A percentile compares a stretch with the other conserved stretches of the same genome.
phyloP scores from a whole-genome alignment of 2,329 filamentous ascomycete genomes.

The Fusarium falciforme region DNA sequence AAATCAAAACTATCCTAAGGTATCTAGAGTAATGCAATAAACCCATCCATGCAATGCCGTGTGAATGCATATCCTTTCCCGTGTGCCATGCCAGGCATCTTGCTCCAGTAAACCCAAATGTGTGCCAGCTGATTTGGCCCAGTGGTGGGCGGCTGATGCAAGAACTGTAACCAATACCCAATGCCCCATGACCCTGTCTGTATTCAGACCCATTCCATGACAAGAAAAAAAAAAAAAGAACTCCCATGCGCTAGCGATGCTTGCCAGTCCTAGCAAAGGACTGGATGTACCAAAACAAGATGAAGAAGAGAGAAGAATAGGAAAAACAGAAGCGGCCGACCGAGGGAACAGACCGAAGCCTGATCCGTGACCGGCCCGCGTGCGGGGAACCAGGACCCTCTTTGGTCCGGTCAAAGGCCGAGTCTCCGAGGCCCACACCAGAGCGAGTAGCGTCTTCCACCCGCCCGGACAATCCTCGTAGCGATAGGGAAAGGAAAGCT shows the following conservation, averaged over 20 bases:
- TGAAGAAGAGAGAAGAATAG: constrained; percentile 20
- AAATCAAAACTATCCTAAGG: constrained; percentile 36
- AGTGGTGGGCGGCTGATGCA: constrained; percentile 38
- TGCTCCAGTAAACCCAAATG: constrained; percentile 29
- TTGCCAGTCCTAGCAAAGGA: constrained; percentile 8
- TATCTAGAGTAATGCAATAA: constrained; percentile 31
- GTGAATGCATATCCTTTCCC: constrained; percentile 22
- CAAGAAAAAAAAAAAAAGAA: constrained; percentile 10
- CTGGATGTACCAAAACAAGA: constrained; percentile 9
- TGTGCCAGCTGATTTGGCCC: constrained; percentile 33
- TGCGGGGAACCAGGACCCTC: constrained; percentile 23
- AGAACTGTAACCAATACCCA: constrained; percentile 12
- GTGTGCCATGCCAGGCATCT: background rate
- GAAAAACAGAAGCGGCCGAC: constrained; percentile 1
- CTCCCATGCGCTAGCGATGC: constrained; percentile 28
- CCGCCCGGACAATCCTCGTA: constrained; percentile 22
- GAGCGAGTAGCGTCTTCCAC: constrained; percentile 20
- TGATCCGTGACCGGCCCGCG: constrained; percentile 15
- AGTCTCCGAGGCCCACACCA: constrained; percentile 27
- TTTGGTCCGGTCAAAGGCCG: constrained; percentile 14
- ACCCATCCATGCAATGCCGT: constrained; percentile 6
- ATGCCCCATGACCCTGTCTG: constrained; percentile 6
- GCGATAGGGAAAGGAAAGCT: background rate
- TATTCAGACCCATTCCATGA: constrained; percentile 15
- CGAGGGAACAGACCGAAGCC: constrained; percentile 15